Conservation (phyloP, 495 filamentous ascomycete species). For the Aspergillus haitiensis region DNA sequence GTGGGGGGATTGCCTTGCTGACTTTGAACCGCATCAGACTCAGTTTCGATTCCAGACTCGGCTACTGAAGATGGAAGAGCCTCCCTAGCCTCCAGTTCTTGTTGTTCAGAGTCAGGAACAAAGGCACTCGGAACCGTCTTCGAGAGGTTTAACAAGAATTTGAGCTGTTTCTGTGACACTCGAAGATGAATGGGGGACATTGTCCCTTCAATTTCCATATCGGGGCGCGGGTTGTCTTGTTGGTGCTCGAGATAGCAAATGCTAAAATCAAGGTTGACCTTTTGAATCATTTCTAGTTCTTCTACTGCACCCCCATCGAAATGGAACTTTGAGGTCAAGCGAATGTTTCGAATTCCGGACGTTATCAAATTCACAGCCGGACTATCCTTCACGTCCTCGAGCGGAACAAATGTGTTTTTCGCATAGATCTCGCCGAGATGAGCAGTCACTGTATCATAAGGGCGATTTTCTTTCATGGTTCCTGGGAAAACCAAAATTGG, state of each 20-base stretch:
- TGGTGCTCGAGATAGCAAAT: slow-evolving; percentile 88
- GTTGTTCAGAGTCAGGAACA: slow-evolving; percentile 69
- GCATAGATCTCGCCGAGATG: slow-evolving; percentile 97
- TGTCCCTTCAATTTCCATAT: slow-evolving; percentile 84
- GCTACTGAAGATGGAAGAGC: slow-evolving; percentile 60
- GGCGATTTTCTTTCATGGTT: slow-evolving; percentile 58
- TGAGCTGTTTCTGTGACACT: slow-evolving; percentile 87
- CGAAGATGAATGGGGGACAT: slow-evolving; percentile 91
- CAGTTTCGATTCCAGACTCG: slow-evolving; percentile 46
- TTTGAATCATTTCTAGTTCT: slow-evolving; percentile 93
- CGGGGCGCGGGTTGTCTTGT: slow-evolving; percentile 73
- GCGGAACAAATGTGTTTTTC: slow-evolving; percentile 82
- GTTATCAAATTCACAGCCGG: slow-evolving; percentile 84
- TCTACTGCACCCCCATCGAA: slow-evolving; percentile 71
- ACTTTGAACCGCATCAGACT: slow-evolving; percentile 46
- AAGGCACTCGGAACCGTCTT: slow-evolving; percentile 86
- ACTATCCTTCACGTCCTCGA: slow-evolving; percentile 69
- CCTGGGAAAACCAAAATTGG: slow-evolving; percentile 94
- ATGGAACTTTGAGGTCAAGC: slow-evolving; percentile 85
- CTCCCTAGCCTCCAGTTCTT: slow-evolving; percentile 61
- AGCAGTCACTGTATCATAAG: slow-evolving; percentile 82
- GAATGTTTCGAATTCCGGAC: slow-evolving; percentile 87
- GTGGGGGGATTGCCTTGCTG: slow-evolving; percentile 37
- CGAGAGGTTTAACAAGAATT: slow-evolving; percentile 81
- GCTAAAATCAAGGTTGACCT: slow-evolving; percentile 89